phyloP scores from a whole-genome alignment of 208 protist genomes.

The Tetramitus jugosus region DNA sequence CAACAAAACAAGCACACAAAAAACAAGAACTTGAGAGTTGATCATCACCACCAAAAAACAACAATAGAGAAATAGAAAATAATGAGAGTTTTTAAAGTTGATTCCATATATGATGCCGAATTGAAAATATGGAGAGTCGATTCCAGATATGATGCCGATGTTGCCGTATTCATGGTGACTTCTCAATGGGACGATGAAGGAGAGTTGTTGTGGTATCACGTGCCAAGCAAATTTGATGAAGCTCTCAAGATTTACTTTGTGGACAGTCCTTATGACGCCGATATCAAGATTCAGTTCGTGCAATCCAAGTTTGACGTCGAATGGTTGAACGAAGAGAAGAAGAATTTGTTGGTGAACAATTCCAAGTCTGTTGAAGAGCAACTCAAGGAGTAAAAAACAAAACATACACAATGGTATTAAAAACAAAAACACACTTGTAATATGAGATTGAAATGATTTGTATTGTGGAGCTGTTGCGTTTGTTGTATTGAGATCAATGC shows the following conservation, averaged over 20 bases:
- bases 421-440: no score
- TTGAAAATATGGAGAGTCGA: background rate
- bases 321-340: slow-evolving; percentile 18
- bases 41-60: no score
- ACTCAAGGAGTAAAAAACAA: no score
- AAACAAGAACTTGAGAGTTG: no score
- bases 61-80: background rate
- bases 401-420: no score
- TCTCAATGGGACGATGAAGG: background rate
- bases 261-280: background rate
- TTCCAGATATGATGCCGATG: slow-evolving; percentile 9
- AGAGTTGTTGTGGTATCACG: slow-evolving; percentile 10
- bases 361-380: background rate
- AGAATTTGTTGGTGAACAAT: slow-evolving; percentile 13
- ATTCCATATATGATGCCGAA: background rate
- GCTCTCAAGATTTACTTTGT: slow-evolving; percentile 7
- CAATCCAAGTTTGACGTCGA: background rate
- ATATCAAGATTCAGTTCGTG: slow-evolving; percentile 9
- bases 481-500: no score
- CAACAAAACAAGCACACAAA: no score
- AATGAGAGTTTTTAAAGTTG: background rate
- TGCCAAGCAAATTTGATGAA: background rate
- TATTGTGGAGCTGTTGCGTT: no score
- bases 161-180: background rate
- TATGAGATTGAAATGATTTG: no score